These are phyloP conservation scores for Alternaria angustiovoidea DNA, from an alignment of 2,329 filamentous ascomycete species.

Conservation along the genomic window DNA sequence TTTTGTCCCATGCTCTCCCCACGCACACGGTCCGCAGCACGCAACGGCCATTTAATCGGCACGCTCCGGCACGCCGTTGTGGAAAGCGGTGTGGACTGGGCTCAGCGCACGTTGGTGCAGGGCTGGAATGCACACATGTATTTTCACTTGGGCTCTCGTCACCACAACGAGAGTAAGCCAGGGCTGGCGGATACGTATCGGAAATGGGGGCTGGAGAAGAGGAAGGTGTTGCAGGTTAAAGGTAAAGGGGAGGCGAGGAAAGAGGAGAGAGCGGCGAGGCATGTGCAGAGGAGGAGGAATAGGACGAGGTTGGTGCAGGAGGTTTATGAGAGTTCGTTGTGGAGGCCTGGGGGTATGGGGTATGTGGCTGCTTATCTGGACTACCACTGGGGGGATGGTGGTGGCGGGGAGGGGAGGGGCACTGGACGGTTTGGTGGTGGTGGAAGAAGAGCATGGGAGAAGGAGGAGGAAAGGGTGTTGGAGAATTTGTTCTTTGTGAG, in stretches of 20 bases:
- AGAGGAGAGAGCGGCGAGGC: slow-evolving; percentile 12
- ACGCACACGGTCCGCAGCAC: slow-evolving; percentile 29
- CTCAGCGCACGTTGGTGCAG: slow-evolving; percentile 36
- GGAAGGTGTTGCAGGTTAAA: slow-evolving; percentile 10
- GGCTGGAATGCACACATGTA: slow-evolving; percentile 40
- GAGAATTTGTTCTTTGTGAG: slow-evolving; percentile 40
- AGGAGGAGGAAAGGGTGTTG: slow-evolving; percentile 3
- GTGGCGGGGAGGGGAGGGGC: neutral
- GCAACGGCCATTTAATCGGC: slow-evolving; percentile 34
- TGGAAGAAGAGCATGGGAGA: neutral
- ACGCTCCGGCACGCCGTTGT: slow-evolving; percentile 32
- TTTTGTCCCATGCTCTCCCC: slow-evolving; percentile 33
- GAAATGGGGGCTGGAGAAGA: slow-evolving; percentile 24
- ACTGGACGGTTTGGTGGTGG: too few species aligned
- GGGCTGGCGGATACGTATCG: slow-evolving; percentile 28
- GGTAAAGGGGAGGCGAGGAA: slow-evolving; percentile 1
- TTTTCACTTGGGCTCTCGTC: slow-evolving; percentile 27
- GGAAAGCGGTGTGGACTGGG: slow-evolving; percentile 38
- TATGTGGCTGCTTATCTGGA: slow-evolving; percentile 40
- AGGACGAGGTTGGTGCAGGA: slow-evolving; percentile 26
- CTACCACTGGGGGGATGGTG: slow-evolving; percentile 26
- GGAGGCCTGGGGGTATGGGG: slow-evolving; percentile 30
- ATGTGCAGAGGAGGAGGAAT: slow-evolving; percentile 16
- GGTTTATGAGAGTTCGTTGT: slow-evolving; percentile 30
- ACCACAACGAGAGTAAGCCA: slow-evolving; percentile 6